Percentiles rank a stretch among this genome's conserved stretches.
phyloP scores from a whole-genome alignment of 805 yeast species.

The Ogataea zsoltii region DNA sequence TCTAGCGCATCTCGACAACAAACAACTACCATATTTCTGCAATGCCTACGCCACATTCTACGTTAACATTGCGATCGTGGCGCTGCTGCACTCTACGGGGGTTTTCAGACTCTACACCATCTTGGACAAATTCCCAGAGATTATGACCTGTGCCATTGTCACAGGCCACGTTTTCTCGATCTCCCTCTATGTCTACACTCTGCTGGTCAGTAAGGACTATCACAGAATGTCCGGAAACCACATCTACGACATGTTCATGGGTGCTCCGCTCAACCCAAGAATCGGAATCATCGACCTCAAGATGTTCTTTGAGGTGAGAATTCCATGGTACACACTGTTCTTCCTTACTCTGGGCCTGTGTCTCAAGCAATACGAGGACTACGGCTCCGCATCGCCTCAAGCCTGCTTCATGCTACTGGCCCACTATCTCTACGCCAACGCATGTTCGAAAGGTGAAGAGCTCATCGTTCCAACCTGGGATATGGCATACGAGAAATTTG shows the following conservation, averaged over 20 bases:
- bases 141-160: slow-evolving; percentile 88
- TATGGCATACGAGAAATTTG: slow-evolving; percentile 98
- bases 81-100: slow-evolving; percentile 70
- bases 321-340: slow-evolving; percentile 93
- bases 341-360: slow-evolving; percentile 74
- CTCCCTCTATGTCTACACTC: slow-evolving; percentile 66
- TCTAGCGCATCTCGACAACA: slow-evolving; percentile 72
- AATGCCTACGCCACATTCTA: slow-evolving; percentile 89
- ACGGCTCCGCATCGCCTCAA: slow-evolving; percentile 80
- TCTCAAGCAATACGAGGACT: slow-evolving; percentile 75
- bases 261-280: slow-evolving; percentile 96
- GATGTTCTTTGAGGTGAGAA: slow-evolving; percentile 96
- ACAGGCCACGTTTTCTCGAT: slow-evolving; percentile 74
- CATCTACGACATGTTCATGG: slow-evolving; percentile 92
- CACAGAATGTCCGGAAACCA: slow-evolving; percentile 91
- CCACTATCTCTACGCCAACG: slow-evolving; percentile 93
- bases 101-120: slow-evolving; percentile 72
- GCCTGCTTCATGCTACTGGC: slow-evolving; percentile 73
- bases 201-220: slow-evolving; percentile 68
- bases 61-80: slow-evolving; percentile 55
- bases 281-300: slow-evolving; percentile 89
- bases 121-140: slow-evolving; percentile 81
- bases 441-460: slow-evolving; percentile 97
- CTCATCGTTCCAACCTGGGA: slow-evolving; percentile 98
- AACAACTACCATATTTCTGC: slow-evolving; percentile 88